Evolutionary conservation across 306 rosid genomes (phyloP).

Genomic region (Alnus glutinosa): DNA sequence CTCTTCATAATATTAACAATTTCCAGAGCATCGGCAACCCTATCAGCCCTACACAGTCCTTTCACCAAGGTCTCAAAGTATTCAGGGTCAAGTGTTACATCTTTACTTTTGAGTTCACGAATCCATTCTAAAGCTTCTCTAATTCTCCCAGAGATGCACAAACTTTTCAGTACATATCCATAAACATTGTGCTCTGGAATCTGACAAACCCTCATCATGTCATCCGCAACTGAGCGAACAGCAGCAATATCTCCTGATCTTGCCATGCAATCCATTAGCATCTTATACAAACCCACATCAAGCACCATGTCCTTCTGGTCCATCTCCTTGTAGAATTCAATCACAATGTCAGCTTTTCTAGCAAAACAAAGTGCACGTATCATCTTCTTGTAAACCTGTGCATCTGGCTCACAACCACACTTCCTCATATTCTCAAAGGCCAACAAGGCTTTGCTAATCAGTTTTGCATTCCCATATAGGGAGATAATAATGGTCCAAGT

Average conservation of each 20-base stretch:
- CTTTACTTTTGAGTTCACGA: constrained; percentile 67
- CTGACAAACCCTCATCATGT: constrained; percentile 57
- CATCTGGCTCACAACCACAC: constrained; percentile 69
- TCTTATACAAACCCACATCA: constrained; percentile 48
- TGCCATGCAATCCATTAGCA: constrained; percentile 60
- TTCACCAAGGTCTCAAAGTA: constrained; percentile 62
- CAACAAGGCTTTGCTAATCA: constrained; percentile 59
- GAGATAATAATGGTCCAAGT: constrained; percentile 86
- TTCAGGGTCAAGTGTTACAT: constrained; percentile 51
- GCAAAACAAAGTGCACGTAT: constrained; percentile 57
- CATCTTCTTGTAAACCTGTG: constrained; percentile 51
- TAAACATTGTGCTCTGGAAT: constrained; percentile 46
- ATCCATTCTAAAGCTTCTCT: constrained; percentile 78
- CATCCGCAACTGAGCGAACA: constrained; percentile 57
- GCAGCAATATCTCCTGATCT: constrained; percentile 59
- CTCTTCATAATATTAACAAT: constrained; percentile 70
- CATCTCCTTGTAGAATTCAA: constrained; percentile 89
- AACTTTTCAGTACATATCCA: constrained; percentile 61
- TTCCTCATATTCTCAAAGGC: constrained; percentile 59
- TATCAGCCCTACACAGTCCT: constrained; percentile 73
- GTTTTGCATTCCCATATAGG: constrained; percentile 63
- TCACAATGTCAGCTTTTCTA: constrained; percentile 70
- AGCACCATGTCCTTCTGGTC: constrained; percentile 52
- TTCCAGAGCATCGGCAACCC: constrained; percentile 69
- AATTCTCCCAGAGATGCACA: constrained; percentile 68